These are phyloP conservation scores for Hirsutella rhossiliensis DNA, from an alignment of 2,329 filamentous ascomycete genomes.

Conservation along the genomic window DNA sequence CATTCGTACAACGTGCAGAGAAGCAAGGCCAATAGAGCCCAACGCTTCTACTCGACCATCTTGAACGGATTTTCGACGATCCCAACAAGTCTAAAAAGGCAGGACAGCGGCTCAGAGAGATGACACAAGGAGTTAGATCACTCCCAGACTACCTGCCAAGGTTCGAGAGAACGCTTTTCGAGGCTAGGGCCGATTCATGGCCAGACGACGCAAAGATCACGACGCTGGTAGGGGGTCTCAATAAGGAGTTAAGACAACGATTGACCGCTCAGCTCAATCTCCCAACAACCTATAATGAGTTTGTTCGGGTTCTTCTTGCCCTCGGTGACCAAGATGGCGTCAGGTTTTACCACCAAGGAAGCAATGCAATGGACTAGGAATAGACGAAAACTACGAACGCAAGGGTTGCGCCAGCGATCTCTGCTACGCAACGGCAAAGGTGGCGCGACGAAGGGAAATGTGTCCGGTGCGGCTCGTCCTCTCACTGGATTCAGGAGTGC, in stretches of 20 bases:
- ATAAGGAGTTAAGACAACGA: not conserved
- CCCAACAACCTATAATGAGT: not conserved
- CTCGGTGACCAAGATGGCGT: too few relatives aligned
- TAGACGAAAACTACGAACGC: not conserved
- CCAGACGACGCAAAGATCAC: not conserved
- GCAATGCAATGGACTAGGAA: not conserved
- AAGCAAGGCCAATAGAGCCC: too few relatives aligned
- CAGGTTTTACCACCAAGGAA: not conserved
- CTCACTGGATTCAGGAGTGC: not conserved
- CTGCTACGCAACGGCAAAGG: not conserved
- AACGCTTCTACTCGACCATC: too few relatives aligned
- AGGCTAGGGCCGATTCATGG: not conserved
- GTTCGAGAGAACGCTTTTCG: not conserved
- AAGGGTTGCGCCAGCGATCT: not conserved
- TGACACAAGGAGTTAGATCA: not conserved
- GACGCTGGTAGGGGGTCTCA: not conserved
- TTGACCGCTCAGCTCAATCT: not conserved
- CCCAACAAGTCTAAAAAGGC: too few relatives aligned
- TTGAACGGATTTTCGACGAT: too few relatives aligned
- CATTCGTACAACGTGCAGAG: too few relatives aligned
- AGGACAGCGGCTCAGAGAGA: not conserved
- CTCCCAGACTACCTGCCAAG: not conserved
- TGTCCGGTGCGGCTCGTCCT: not conserved
- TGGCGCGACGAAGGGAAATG: not conserved
- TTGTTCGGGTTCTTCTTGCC: not conserved